Evolutionary conservation across 169 alveolate species (phyloP).

Genomic region (Neospora caninum): DNA sequence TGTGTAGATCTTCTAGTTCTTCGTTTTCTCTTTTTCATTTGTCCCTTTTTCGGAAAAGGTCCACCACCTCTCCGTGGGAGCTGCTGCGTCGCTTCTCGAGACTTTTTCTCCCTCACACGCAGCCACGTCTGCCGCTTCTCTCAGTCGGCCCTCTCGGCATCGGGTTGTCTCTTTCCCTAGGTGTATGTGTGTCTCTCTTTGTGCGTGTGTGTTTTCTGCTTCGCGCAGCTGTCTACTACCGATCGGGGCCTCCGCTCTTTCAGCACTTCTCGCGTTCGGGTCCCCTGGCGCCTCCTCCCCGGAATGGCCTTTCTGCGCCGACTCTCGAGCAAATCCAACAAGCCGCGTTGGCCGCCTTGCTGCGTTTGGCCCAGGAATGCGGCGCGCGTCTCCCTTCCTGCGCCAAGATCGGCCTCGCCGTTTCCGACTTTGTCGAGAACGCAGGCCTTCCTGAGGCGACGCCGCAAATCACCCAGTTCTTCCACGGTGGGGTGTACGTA

Average conservation of each 20-base stretch:
- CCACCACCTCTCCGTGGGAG: too few species aligned
- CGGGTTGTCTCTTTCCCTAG: neutral
- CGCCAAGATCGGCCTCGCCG: slow-evolving; percentile 25
- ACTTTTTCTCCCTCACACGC: too few species aligned
- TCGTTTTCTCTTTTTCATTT: too few species aligned
- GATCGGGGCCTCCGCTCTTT: neutral
- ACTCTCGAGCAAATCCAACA: slow-evolving; percentile 7
- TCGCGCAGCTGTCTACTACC: slow-evolving; percentile 10
- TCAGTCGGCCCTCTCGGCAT: too few species aligned
- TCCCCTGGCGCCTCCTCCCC: neutral
- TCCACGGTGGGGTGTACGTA: neutral
- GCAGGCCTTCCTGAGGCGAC: neutral
- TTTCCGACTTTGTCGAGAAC: slow-evolving; percentile 18
- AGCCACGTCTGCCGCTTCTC: too few species aligned
- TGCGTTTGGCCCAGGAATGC: neutral
- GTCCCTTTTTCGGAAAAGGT: too few species aligned
- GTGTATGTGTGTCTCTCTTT: neutral
- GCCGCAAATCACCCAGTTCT: slow-evolving; percentile 4
- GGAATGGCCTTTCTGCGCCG: neutral
- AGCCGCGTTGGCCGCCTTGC: neutral
- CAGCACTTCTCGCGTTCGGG: slow-evolving; percentile 21
- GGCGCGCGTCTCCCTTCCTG: neutral
- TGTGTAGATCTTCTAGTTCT: too few species aligned
- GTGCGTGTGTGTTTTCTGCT: neutral
- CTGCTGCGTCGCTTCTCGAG: too few species aligned